A percentile compares a stretch with the other conserved stretches of the same genome.
phyloP scores from a whole-genome alignment of 768 basidiomycete genomes.

The Leccinum subtestaceum region DNA sequence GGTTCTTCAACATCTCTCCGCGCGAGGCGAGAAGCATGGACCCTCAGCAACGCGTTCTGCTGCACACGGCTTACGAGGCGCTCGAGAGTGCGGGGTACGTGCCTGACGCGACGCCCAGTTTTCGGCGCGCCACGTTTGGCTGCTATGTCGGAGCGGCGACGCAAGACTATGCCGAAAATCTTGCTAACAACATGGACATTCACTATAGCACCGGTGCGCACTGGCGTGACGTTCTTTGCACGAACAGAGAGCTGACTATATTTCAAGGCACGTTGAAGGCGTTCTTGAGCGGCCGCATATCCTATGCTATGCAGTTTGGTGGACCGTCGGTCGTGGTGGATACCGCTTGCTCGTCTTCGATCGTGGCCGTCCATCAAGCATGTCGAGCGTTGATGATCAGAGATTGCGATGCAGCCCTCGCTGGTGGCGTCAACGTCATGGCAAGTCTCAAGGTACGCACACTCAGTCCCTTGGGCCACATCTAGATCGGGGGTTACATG shows the following conservation, averaged over 20 bases:
- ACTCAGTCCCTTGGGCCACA: neutral
- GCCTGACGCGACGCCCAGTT: constrained; percentile 52
- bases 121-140: constrained; percentile 53
- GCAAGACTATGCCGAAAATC: constrained; percentile 65
- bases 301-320: constrained; percentile 62
- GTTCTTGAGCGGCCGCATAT: constrained; percentile 70
- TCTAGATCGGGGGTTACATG: neutral
- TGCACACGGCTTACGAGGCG: constrained; percentile 66
- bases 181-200: constrained; percentile 59
- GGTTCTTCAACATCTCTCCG: constrained; percentile 71
- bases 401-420: constrained; percentile 68
- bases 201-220: constrained; percentile 64
- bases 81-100: constrained; percentile 71
- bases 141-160: constrained; percentile 70
- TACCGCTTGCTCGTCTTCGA: constrained; percentile 73
- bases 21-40: constrained; percentile 76
- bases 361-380: constrained; percentile 66
- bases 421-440: constrained; percentile 72
- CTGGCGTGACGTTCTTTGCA: constrained; percentile 4
- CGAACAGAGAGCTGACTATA: neutral
- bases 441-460: constrained; percentile 64
- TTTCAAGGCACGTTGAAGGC: constrained; percentile 55
- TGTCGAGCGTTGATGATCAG: constrained; percentile 58
- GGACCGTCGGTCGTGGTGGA: constrained; percentile 73
- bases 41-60: constrained; percentile 68